Evolutionary conservation across 257 asterid species (phyloP).

Genomic region (Ophiorrhiza pumila): DNA sequence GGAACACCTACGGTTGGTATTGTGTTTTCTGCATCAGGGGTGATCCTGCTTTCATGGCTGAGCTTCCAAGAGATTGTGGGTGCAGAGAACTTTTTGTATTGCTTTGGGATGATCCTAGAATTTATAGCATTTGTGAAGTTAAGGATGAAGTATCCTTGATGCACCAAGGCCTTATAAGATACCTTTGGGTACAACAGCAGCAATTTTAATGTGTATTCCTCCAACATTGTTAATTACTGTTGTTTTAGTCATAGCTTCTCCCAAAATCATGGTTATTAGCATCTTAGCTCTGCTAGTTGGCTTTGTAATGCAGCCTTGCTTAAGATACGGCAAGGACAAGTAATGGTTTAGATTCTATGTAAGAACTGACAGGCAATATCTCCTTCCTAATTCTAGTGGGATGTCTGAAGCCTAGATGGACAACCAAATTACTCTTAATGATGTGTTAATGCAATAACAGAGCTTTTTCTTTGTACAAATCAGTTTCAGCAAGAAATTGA

Average conservation of each 20-base stretch:
- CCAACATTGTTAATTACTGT: neutral
- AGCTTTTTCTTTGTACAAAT: neutral
- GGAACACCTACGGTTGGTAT: neutral
- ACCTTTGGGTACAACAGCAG: constrained; percentile 11
- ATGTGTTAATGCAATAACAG: neutral
- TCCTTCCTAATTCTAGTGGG: neutral
- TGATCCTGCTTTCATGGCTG: neutral
- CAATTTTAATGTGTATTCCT: constrained; percentile 1
- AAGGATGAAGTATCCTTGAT: too few species aligned
- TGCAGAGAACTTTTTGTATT: neutral
- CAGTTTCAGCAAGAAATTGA: neutral
- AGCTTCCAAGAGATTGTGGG: neutral
- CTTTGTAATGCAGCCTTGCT: neutral
- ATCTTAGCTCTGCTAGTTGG: neutral
- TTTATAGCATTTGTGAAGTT: neutral
- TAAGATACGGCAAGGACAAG: neutral
- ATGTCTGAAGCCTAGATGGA: neutral
- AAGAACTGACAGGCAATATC: neutral
- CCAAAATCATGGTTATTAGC: constrained; percentile 2
- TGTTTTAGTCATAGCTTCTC: constrained; percentile 6
- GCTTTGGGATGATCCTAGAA: neutral
- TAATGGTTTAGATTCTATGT: neutral
- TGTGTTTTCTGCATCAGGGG: neutral
- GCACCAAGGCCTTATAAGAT: too few species aligned
- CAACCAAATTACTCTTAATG: neutral